Conservation (phyloP, 768 basidiomycete genomes). For the Boletus tylopilopsis region DNA sequence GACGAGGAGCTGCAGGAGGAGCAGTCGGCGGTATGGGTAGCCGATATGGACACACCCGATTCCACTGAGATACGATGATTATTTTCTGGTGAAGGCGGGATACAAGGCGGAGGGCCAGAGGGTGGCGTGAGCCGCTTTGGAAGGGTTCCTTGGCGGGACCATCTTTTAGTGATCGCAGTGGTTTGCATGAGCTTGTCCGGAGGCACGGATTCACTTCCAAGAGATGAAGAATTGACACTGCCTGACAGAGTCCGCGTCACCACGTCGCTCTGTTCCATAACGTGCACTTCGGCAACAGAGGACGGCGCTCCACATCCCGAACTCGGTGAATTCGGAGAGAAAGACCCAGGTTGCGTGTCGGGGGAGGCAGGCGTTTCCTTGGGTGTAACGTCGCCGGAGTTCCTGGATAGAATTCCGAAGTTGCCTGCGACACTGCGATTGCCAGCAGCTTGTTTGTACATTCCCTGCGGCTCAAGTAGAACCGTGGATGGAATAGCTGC, state of each 20-base stretch:
- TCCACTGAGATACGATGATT: conserved; percentile 23
- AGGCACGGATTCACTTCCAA: conserved; percentile 11
- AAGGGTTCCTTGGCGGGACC: conserved; percentile 50
- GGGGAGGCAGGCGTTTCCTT: conserved; percentile 7
- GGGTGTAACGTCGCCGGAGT: conserved; percentile 7
- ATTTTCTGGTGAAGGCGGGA: conserved; percentile 31
- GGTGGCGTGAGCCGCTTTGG: conserved; percentile 58
- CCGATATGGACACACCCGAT: conserved; percentile 25
- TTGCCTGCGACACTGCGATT: conserved; percentile 30
- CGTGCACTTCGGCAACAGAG: background rate
- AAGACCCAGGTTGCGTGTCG: background rate
- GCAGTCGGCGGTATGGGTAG: conserved; percentile 31
- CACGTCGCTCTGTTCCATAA: conserved; percentile 3
- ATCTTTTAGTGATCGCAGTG: conserved; percentile 37
- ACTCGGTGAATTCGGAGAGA: conserved; percentile 1
- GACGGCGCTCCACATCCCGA: background rate
- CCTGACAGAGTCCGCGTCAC: background rate
- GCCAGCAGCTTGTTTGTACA: conserved; percentile 25
- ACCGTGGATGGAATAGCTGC: background rate
- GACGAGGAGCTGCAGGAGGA: conserved; percentile 39
- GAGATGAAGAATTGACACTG: background rate
- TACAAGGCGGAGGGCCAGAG: conserved; percentile 53
- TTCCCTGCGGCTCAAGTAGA: conserved; percentile 9
- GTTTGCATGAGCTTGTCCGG: conserved; percentile 26
- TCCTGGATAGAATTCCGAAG: conserved; percentile 23